phyloP scores from a whole-genome alignment of 805 yeast species.

The Saccharomycopsis fermentans region DNA sequence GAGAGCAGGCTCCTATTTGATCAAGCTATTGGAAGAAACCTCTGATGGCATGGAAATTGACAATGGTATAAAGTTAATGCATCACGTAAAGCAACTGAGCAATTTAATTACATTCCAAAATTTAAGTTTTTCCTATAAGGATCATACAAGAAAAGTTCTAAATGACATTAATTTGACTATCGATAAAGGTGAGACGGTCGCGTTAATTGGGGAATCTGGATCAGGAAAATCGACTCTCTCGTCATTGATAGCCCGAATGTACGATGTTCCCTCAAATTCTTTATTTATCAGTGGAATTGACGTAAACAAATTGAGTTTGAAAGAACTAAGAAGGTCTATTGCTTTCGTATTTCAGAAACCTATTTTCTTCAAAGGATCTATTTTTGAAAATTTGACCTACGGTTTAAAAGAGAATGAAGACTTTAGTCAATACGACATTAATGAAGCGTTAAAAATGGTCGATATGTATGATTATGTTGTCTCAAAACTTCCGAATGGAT shows the following conservation, averaged over 20 bases:
- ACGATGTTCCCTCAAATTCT: constrained; percentile 30
- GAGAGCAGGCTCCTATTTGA: constrained; percentile 50
- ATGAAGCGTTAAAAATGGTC: constrained; percentile 28
- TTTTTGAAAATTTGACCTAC: constrained; percentile 60
- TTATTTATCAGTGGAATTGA: constrained; percentile 39
- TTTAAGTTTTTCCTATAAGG: constrained; percentile 32
- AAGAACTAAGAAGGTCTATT: constrained; percentile 41
- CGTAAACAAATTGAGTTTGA: constrained; percentile 35
- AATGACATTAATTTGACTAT: constrained; percentile 35
- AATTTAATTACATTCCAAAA: constrained; percentile 32
- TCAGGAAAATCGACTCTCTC: constrained; percentile 81
- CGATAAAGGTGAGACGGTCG: constrained; percentile 40
- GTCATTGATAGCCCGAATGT: constrained; percentile 45
- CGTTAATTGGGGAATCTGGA: constrained; percentile 80
- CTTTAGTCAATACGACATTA: constrained; percentile 11
- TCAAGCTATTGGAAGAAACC: constrained; percentile 9
- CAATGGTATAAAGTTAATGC: background rate
- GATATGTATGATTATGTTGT: constrained; percentile 41
- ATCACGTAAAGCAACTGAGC: constrained; percentile 19
- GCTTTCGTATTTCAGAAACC: constrained; percentile 73
- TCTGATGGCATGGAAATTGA: background rate
- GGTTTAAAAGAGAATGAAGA: constrained; percentile 33
- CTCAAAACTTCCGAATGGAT: constrained; percentile 40
- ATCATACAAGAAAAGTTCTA: constrained; percentile 25
- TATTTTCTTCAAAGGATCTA: constrained; percentile 59